Evolutionary conservation across 441 rosid genomes (phyloP), one percentile per base, ranked within the genome.

Genomic region (Melastoma candidum): DNA sequence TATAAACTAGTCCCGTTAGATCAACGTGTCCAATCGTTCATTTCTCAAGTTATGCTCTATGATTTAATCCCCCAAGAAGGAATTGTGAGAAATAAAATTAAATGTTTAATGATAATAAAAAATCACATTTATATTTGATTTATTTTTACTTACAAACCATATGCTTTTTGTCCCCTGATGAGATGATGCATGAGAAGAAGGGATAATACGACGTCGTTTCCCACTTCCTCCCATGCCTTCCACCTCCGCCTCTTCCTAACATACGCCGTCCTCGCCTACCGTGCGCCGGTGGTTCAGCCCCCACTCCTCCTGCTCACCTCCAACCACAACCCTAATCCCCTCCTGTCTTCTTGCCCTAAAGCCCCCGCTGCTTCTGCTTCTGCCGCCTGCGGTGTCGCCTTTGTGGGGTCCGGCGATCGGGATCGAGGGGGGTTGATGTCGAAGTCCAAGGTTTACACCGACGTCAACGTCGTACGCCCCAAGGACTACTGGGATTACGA

Each of bases 401-500:
- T 63, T 25, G 51, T 9, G 46, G 58, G 66, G 54, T 32, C 39
- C 11, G 14, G 8, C 39, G 47, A 61, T 72, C 70, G 41, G 8
- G 6, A 32, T 32, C 41, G 7, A 32, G 8, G 41, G 41, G 41
- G 41, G 7, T 32, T 32, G 41, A 82, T 77, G 84, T 82, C 80
- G 46, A 78, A 75, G 65, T 70, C 97, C 7, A 77, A 84, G 25
- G 95, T 87, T 56, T 87, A 87, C 51, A 17, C 83, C 4, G 95
- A 87, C 26, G 71, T 90, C 32, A 90, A 90, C 68, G 87, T 82
- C 36, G 59, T 79, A 13, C 80, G 94, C 11, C 90, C 95, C 22
- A 84, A 84, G 67, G 92, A 90, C 55, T 86, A 86, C 41, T 90
- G 95, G 97, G 95, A 90, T 65, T 90, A 90, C 76, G 95, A 90